phyloP scores from a whole-genome alignment of 2,329 filamentous ascomycete species.

The Ophidiomyces ophidiicola region DNA sequence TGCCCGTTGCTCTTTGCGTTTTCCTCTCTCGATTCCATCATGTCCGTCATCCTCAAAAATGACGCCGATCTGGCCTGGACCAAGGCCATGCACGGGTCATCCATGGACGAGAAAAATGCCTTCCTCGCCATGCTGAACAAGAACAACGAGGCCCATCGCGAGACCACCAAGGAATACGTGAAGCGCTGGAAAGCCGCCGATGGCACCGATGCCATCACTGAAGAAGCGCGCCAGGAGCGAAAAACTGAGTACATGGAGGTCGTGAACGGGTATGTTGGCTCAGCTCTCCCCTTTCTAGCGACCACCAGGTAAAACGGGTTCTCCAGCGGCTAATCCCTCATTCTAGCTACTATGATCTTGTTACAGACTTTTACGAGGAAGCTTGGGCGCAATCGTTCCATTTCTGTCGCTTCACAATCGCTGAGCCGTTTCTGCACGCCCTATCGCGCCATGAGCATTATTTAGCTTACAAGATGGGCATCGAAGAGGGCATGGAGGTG shows the following conservation, averaged over 20 bases:
- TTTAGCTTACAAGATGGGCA: slow-evolving; percentile 18
- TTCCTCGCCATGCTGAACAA: slow-evolving; percentile 12
- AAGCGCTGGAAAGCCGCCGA: slow-evolving; percentile 5
- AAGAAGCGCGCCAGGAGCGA: slow-evolving; percentile 7
- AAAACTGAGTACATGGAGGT: slow-evolving; percentile 17
- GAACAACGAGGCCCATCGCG: slow-evolving; percentile 7
- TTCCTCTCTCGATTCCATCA: too few species aligned
- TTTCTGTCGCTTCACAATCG: slow-evolving; percentile 18
- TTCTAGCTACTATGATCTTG: slow-evolving; percentile 18
- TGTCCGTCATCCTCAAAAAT: slow-evolving; percentile 6
- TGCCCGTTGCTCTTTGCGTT: too few species aligned
- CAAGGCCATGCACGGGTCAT: slow-evolving; percentile 11
- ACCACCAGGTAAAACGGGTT: too few species aligned
- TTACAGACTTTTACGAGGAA: slow-evolving; percentile 15
- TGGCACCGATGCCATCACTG: slow-evolving; percentile 6
- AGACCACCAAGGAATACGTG: slow-evolving; percentile 8
- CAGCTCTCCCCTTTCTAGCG: too few species aligned
- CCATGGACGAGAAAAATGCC: slow-evolving; percentile 6
- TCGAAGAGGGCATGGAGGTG: slow-evolving; percentile 20
- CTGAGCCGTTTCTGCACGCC: slow-evolving; percentile 14
- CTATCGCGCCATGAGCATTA: slow-evolving; percentile 20
- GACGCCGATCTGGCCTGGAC: slow-evolving; percentile 7
- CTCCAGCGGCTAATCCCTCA: too few species aligned
- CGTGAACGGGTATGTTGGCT: slow-evolving; percentile 9
- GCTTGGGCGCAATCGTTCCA: slow-evolving; percentile 17